Conservation (phyloP, 768 basidiomycete species). For the Naganishia onofrii region DNA sequence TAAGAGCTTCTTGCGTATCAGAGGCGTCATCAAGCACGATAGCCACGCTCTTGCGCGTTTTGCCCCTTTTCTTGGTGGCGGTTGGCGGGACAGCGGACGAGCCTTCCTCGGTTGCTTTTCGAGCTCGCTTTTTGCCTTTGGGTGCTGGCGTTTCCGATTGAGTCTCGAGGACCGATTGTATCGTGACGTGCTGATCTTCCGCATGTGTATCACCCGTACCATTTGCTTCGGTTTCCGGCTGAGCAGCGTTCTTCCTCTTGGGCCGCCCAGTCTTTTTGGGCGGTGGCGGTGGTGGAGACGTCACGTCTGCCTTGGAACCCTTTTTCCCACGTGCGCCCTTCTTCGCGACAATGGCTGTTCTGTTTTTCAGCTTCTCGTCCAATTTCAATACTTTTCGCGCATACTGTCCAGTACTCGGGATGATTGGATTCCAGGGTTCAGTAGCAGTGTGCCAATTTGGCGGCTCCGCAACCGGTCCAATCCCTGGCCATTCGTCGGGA, state of each 20-base stretch:
- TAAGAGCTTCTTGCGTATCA: neutral
- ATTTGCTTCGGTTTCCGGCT: slow-evolving; percentile 55
- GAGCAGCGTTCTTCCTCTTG: slow-evolving; percentile 55
- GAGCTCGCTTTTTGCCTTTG: slow-evolving; percentile 38
- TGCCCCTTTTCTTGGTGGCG: neutral
- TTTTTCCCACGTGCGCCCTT: slow-evolving; percentile 23
- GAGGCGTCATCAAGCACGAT: neutral
- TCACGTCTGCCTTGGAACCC: slow-evolving; percentile 18
- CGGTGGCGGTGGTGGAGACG: neutral
- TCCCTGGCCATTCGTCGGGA: slow-evolving; percentile 38
- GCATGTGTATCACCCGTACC: too few species aligned
- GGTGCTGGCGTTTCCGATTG: slow-evolving; percentile 52
- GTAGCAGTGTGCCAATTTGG: slow-evolving; percentile 35
- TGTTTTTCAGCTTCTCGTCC: slow-evolving; percentile 2
- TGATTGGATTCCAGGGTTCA: slow-evolving; percentile 7
- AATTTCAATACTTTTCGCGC: slow-evolving; percentile 10
- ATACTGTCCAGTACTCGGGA: slow-evolving; percentile 5
- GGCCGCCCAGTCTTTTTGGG: neutral
- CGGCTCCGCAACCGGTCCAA: slow-evolving; percentile 36
- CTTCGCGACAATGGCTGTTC: neutral
- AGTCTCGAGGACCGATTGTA: slow-evolving; percentile 33
- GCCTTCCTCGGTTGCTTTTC: neutral
- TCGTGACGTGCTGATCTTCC: slow-evolving; percentile 4
- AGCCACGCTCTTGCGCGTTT: neutral
- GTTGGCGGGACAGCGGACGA: neutral